Evolutionary conservation across 2,329 filamentous ascomycete species (phyloP), one percentile per base, ranked within the genome.

Genomic region (Ophiostoma pallidulum): DNA sequence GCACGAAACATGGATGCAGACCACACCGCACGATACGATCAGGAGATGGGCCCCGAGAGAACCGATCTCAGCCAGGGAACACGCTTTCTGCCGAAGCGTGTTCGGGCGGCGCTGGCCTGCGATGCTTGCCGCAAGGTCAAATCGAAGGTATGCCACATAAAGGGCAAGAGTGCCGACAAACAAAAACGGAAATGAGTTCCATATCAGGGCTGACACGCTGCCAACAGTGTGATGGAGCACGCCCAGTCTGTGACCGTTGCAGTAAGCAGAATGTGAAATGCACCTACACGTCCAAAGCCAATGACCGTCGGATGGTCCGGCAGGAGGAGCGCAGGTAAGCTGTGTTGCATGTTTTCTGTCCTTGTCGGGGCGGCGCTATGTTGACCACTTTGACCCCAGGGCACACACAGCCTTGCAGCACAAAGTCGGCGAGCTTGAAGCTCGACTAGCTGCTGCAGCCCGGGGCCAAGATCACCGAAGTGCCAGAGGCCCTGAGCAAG

Each of bases 341-440:
- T n/a, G n/a, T n/a, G n/a, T n/a, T n/a, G n/a, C n/a, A n/a, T n/a
- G n/a, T n/a, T n/a, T n/a, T n/a, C n/a, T n/a, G n/a, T n/a, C n/a
- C n/a, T n/a, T n/a, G n/a, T n/a, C n/a, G n/a, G n/a, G n/a, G n/a
- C n/a, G n/a, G n/a, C n/a, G n/a, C n/a, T n/a, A n/a, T n/a, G n/a
- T n/a, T n/a, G n/a, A n/a, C n/a, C n/a, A n/a, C n/a, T n/a, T n/a
- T 6, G 18, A 45, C 13, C 20, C 22, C 18, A 47, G 41, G 18
- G 45, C 45, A 10, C 47, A 45, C 31, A 14, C 46, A 9, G 45
- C 47, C 6, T 32, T 51, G 10, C 37, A 45, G 8, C 43, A 40
- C 28, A 50, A 50, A 35, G 52, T 59, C 12, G 48, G 42, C 13
- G 57, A 59, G 31, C 53, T 59, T 18, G 55, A 59, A 36, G 53